These are phyloP conservation scores for Aspergillus novofumigatus DNA, from an alignment of 2,329 filamentous ascomycete species.

Conservation along the genomic window DNA sequence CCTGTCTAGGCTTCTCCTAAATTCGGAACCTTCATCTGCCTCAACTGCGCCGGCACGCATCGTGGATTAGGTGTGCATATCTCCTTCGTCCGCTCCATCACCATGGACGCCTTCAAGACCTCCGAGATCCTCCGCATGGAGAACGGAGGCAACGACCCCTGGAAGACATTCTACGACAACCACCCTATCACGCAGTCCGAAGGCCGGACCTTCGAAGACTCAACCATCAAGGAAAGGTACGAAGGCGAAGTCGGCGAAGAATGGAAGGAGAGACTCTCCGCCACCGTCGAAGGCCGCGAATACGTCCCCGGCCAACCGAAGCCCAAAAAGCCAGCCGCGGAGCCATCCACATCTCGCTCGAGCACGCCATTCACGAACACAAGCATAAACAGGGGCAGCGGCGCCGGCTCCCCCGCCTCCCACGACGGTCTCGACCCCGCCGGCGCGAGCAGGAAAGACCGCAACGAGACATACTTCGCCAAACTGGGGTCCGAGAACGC, in stretches of 20 bases:
- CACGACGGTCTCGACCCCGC: constrained; percentile 20
- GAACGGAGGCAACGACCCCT: constrained; percentile 81
- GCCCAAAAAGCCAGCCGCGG: constrained; percentile 32
- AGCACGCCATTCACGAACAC: constrained; percentile 23
- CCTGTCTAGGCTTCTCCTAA: constrained; percentile 68
- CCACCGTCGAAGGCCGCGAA: constrained; percentile 81
- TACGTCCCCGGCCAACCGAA: constrained; percentile 72
- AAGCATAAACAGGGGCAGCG: constrained; percentile 9
- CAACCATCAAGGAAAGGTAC: constrained; percentile 86
- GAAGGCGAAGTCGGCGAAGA: constrained; percentile 87
- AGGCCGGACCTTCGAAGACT: constrained; percentile 74
- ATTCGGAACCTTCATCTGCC: constrained; percentile 97
- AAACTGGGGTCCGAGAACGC: constrained; percentile 80
- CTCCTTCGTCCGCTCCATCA: constrained; percentile 94
- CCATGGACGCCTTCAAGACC: constrained; percentile 97
- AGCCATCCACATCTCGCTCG: constrained; percentile 25
- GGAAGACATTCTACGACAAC: constrained; percentile 80
- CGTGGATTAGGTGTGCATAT: constrained; percentile 95
- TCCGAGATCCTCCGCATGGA: constrained; percentile 92
- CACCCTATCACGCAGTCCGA: constrained; percentile 63
- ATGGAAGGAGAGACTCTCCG: constrained; percentile 84
- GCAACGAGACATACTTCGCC: constrained; percentile 87
- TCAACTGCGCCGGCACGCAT: constrained; percentile 91
- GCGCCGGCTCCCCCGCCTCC: constrained; percentile 23
- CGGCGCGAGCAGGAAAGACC: constrained; percentile 53